Base-by-base conservation (phyloP, 768 basidiomycete genomes). In the Lactarius deliciosus region DNA sequence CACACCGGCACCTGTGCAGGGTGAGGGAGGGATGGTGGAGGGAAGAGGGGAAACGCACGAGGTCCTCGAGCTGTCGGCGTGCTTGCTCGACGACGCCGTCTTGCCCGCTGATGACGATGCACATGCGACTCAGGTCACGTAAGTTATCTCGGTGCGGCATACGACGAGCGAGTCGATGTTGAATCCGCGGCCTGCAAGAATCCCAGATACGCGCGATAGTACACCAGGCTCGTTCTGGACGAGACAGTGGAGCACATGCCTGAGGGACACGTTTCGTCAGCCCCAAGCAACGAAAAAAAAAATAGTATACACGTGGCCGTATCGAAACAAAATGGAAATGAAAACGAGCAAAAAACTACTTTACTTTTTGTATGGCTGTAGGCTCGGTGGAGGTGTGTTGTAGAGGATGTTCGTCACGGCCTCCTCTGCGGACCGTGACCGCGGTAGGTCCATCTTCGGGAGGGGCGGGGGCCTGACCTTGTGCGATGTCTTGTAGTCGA, bases 151-250 rank as follows among this genome's bases (percentile, higher is more conserved):
- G 43, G 97, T 99, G 61, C 92, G 86, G 78, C 97, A 99, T 32
- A 99, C 97, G 73, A 99, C 97, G 69, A 99, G 82, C 5, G 96
- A 98, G 79, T 99, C 96, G 76, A 96, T 92, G 81, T 99, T 99
- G 83, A 99, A 97, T 5, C 97, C 97, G 70, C 97, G 83, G 50
- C 93, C 97, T 22, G 97, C 97, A 28, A 99, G 84, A 74, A 96
- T 98, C 63, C 97, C 97, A 7, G 96, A 96, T 3, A 99, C 95
- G 72, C 97, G 90, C 34, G 96, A 97, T 15, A 99, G 85, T n/a
- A 99, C 97, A 73, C 97, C 97, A 2, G 97, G 97, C 79, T 99
- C 97, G 76, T 99, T 98, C 78, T 99, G 97, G 4, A 98, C 97
- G 67, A 99, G 87, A 77, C 96, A 98, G 79, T 99, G 98, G 69